phyloP scores from a whole-genome alignment of 2,329 filamentous ascomycete species.

The Fusarium buharicum region DNA sequence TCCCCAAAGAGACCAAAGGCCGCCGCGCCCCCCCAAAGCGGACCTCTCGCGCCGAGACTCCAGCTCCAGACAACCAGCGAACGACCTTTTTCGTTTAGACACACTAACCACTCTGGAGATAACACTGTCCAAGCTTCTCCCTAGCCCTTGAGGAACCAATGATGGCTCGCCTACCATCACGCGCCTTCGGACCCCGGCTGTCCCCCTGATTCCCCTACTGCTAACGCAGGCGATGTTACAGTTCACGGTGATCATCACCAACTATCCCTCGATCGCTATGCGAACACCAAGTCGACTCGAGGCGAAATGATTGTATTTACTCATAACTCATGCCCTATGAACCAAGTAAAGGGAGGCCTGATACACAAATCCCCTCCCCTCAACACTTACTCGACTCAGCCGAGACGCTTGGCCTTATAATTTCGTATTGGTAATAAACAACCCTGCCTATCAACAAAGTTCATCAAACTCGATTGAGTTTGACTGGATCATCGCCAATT shows the following conservation, averaged over 20 bases:
- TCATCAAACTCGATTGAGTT: constrained; percentile 32
- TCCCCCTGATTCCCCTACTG: constrained; percentile 17
- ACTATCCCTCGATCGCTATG: not conserved
- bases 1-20: no score
- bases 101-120: constrained; percentile 28
- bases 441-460: constrained; percentile 18
- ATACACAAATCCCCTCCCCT: not conserved
- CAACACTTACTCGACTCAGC: not conserved
- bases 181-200: constrained; percentile 13
- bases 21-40: constrained; percentile 6
- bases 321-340: not conserved
- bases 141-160: not conserved
- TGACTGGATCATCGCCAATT: constrained; percentile 8
- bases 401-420: not conserved
- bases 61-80: constrained; percentile 21
- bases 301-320: not conserved
- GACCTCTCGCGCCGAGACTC: constrained; percentile 30
- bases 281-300: constrained; percentile 2
- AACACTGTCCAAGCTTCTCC: constrained; percentile 7
- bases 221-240: constrained; percentile 22
- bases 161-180: constrained; percentile 13
- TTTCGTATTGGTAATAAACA: not conserved
- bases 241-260: constrained; percentile 3
- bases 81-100: constrained; percentile 29
- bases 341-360: not conserved